Evolutionary conservation across 208 protist genomes (phyloP), one percentile per base, ranked within the genome.

Genomic region (Acanthamoeba triangularis): DNA sequence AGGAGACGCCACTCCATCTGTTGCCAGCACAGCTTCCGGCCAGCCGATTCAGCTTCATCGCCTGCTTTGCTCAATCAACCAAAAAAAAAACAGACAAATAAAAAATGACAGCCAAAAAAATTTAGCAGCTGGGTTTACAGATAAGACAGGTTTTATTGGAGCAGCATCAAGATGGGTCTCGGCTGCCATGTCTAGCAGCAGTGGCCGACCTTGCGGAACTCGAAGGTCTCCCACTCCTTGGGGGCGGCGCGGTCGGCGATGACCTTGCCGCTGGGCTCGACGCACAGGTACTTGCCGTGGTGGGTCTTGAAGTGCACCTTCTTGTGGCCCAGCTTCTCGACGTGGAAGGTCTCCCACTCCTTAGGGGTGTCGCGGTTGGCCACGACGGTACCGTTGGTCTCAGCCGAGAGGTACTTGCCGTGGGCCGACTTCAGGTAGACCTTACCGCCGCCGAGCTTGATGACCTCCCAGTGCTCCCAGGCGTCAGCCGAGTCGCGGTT

Each of bases 211-310:
- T 84, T 84, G 28, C 44, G 20, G 61, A 91, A 72, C 52, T 91
- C 59, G 85, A 91, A 91, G 85, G 52, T 65, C 85, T 91, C 85
- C 85, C 85, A 91, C 7, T 91, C 85, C 61, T 91, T 91, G 85
- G 85, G 85, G 61, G 61, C 56, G 35, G 6, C 54, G 23, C 85
- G 52, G 85, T 91, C 61, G 54, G 85, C 85, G 41, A 91, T 25
- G 33, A 91, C 85, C 61, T 72, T 91, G 59, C 85, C 85, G 85
- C 35, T 74, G 85, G 85, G 85, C 85, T 91, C 85, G 13, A 72
- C 85, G 85, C 85, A 91, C 33, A 91, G 61, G 85, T 91, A 91
- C 61, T 91, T 91, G 52, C 85, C 85, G 61, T 91, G 85, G 61
- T 91, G 85, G 35, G 85, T 74, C 85, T 91, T 91, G 59, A 91